Conservation (phyloP, 306 rosid species). For the Vigna radiata region DNA sequence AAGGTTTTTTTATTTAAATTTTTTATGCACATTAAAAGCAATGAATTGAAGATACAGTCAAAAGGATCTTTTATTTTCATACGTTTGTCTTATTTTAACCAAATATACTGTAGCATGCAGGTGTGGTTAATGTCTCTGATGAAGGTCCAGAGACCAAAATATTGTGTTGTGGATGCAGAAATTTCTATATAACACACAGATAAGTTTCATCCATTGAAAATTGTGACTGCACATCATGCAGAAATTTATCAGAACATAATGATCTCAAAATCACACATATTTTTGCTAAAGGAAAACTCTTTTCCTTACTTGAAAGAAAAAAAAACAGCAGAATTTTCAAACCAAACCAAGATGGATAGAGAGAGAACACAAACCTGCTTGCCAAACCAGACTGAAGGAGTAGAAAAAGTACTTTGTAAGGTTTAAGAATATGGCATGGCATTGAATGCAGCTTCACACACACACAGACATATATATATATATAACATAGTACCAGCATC, state of each 20-base stretch:
- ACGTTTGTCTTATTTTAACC: background rate
- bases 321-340: background rate
- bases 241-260: too few relatives aligned
- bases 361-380: constrained; percentile 33
- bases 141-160: too few relatives aligned
- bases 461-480: background rate
- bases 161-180: too few relatives aligned
- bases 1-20: too few relatives aligned
- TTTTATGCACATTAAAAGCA: background rate
- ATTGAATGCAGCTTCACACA: background rate
- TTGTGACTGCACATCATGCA: too few relatives aligned
- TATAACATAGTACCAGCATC: background rate
- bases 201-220: too few relatives aligned
- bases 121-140: background rate
- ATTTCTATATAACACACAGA: too few relatives aligned
- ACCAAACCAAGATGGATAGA: constrained; percentile 5
- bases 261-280: too few relatives aligned
- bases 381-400: constrained; percentile 2
- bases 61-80: background rate
- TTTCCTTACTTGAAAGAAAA: background rate
- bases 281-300: background rate
- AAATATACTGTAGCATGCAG: background rate
- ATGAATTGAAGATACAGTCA: background rate
- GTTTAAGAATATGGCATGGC: background rate
- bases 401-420: background rate